Percentiles rank a stretch among this genome's conserved stretches.
phyloP scores from a whole-genome alignment of 495 filamentous ascomycete species.

The Xylaria grammica region DNA sequence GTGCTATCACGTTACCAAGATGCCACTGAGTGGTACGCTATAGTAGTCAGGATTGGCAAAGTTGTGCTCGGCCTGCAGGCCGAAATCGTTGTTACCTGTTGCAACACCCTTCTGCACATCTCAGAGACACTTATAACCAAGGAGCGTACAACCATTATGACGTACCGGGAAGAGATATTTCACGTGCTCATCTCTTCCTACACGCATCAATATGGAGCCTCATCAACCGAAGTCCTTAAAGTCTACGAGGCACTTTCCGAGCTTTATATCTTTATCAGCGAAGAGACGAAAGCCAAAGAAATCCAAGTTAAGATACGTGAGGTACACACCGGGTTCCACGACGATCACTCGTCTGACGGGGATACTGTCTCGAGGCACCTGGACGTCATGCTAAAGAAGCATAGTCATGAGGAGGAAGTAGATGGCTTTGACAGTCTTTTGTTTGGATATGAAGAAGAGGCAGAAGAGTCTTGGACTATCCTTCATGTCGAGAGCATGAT shows the following conservation, averaged over 20 bases:
- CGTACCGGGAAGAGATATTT: slow-evolving; percentile 17
- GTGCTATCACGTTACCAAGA: background rate
- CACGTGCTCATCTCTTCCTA: slow-evolving; percentile 6
- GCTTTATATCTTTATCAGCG: slow-evolving; percentile 11
- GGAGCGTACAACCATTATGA: slow-evolving; percentile 11
- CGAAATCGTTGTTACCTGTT: slow-evolving; percentile 5
- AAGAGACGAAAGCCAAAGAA: slow-evolving; percentile 16
- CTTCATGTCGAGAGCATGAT: slow-evolving; percentile 21
- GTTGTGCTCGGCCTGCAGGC: slow-evolving; percentile 12
- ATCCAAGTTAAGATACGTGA: slow-evolving; percentile 11
- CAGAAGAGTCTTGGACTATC: slow-evolving; percentile 14
- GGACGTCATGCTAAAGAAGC: slow-evolving; percentile 18
- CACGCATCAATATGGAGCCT: slow-evolving; percentile 10
- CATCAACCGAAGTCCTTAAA: slow-evolving; percentile 2
- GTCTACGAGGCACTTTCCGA: slow-evolving; percentile 3
- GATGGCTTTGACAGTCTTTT: slow-evolving; percentile 12
- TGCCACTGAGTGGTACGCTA: slow-evolving; percentile 16
- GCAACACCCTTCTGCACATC: slow-evolving; percentile 14
- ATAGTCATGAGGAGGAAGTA: slow-evolving; percentile 9
- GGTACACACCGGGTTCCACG: background rate
- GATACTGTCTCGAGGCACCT: background rate
- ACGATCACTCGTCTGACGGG: background rate
- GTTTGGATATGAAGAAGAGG: slow-evolving; percentile 10
- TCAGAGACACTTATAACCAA: slow-evolving; percentile 9
- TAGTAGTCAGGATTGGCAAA: slow-evolving; percentile 9